A percentile compares a stretch with the other conserved stretches of the same genome.
Evolutionary conservation across 805 yeast species (phyloP).

Genomic region (Ogataea trehalophila): DNA sequence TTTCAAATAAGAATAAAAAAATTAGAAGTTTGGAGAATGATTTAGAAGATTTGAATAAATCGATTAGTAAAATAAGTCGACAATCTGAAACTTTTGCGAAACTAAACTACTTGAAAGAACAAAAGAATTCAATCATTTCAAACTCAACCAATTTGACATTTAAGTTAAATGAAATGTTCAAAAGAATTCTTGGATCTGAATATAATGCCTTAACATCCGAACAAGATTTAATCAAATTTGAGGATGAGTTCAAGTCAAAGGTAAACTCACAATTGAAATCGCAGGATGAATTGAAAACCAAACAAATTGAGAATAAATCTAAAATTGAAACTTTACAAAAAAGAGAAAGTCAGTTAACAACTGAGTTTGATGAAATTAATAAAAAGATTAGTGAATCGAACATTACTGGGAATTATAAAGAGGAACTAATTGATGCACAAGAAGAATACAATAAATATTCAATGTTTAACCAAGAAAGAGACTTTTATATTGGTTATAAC

Average conservation of each 20-base stretch:
- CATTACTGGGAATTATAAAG: no score
- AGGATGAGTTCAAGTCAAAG: neutral
- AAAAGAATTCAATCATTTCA: slow-evolving; percentile 1
- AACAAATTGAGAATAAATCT: slow-evolving; percentile 4
- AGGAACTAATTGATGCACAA: slow-evolving; percentile 43
- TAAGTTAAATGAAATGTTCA: neutral
- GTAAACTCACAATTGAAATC: neutral
- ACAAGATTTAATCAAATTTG: neutral
- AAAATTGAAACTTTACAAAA: neutral
- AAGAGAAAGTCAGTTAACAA: neutral
- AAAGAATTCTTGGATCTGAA: neutral
- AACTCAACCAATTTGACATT: neutral
- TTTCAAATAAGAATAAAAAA: slow-evolving; percentile 34
- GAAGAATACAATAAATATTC: slow-evolving; percentile 54
- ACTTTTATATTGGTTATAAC: slow-evolving; percentile 68
- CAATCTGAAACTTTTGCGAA: slow-evolving; percentile 58
- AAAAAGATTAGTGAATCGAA: slow-evolving; percentile 2
- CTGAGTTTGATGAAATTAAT: slow-evolving; percentile 7
- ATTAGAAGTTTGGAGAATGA: slow-evolving; percentile 36
- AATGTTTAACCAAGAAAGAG: slow-evolving; percentile 62
- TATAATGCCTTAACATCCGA: neutral
- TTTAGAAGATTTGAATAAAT: slow-evolving; percentile 48
- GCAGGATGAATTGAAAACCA: neutral
- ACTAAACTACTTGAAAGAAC: slow-evolving; percentile 28
- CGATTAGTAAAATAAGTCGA: slow-evolving; percentile 46